These are phyloP conservation scores for Nidula niveotomentosa DNA, from an alignment of 1,284 basidiomycete genomes.

Conservation along the genomic window DNA sequence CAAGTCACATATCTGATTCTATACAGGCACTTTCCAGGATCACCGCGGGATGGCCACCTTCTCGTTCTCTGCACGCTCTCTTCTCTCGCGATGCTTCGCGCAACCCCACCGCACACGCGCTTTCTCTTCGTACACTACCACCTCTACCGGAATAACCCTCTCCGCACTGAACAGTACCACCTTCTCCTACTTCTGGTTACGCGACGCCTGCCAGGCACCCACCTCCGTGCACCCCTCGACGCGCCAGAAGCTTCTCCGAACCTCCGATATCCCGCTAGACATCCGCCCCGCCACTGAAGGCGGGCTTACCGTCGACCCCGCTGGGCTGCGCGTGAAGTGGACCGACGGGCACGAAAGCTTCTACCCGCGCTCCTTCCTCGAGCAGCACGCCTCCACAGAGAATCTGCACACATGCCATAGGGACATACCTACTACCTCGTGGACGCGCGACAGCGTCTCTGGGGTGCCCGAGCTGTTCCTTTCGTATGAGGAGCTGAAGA, in stretches of 20 bases:
- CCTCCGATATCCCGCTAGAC: constrained; percentile 59
- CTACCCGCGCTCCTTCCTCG: constrained; percentile 49
- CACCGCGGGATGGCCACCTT: background rate
- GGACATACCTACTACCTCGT: constrained; percentile 14
- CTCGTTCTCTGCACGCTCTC: background rate
- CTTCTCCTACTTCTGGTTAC: constrained; percentile 51
- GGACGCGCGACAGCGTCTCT: constrained; percentile 29
- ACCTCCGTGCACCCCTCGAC: constrained; percentile 74
- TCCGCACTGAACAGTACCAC: constrained; percentile 15
- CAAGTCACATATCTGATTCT: too few species aligned
- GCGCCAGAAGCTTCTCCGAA: constrained; percentile 73
- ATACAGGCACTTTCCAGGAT: too few species aligned
- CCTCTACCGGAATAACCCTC: constrained; percentile 3
- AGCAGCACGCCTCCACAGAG: constrained; percentile 37
- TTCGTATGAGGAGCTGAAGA: constrained; percentile 43
- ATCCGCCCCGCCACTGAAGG: constrained; percentile 33
- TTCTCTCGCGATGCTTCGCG: background rate
- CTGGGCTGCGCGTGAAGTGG: constrained; percentile 48
- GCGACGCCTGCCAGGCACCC: constrained; percentile 44
- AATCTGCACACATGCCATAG: constrained; percentile 18
- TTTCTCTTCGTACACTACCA: background rate
- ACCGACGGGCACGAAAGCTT: constrained; percentile 56
- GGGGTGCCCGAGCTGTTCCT: constrained; percentile 43
- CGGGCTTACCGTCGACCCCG: constrained; percentile 29
- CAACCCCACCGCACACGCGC: background rate